Percentiles rank a stretch among this genome's conserved stretches.
phyloP scores from a whole-genome alignment of 2,329 filamentous ascomycete genomes.

The Ceratocystiopsis sp. region DNA sequence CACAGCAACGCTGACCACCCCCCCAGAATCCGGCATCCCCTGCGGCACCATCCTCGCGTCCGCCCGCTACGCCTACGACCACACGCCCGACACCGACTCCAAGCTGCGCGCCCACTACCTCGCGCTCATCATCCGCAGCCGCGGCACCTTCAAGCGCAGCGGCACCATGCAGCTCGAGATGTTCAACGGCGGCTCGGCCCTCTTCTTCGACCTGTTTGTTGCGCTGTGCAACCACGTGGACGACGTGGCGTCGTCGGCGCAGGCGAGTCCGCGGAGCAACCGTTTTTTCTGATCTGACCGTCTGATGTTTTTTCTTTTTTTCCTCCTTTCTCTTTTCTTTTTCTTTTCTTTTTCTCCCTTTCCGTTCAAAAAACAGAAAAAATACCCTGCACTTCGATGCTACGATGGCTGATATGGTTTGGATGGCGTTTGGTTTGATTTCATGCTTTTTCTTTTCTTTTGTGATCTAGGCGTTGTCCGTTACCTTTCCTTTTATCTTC shows the following conservation, averaged over 20 bases:
- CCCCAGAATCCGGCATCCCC: slow-evolving; percentile 54
- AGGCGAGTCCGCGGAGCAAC: slow-evolving; percentile 8
- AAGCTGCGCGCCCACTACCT: slow-evolving; percentile 82
- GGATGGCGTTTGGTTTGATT: neutral
- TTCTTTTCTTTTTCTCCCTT: neutral
- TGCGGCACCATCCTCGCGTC: slow-evolving; percentile 73
- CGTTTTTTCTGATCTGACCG: neutral
- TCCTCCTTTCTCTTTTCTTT: neutral
- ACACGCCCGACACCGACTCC: slow-evolving; percentile 82
- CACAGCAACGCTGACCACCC: neutral
- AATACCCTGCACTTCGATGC: slow-evolving; percentile 2
- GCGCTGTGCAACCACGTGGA: slow-evolving; percentile 83
- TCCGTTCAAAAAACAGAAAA: neutral
- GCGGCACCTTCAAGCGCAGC: slow-evolving; percentile 79
- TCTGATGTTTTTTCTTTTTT: neutral
- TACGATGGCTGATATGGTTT: neutral
- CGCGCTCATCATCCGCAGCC: slow-evolving; percentile 76
- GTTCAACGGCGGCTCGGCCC: slow-evolving; percentile 62
- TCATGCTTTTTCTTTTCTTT: neutral
- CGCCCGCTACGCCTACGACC: slow-evolving; percentile 75
- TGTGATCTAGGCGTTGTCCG: neutral
- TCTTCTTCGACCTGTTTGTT: slow-evolving; percentile 91
- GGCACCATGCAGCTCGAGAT: slow-evolving; percentile 94
- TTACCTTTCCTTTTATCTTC: too few species aligned
- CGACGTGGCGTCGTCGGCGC: slow-evolving; percentile 37